phyloP scores from a whole-genome alignment of 176 grass and related monocot genomes.

The Triticum monococcum region DNA sequence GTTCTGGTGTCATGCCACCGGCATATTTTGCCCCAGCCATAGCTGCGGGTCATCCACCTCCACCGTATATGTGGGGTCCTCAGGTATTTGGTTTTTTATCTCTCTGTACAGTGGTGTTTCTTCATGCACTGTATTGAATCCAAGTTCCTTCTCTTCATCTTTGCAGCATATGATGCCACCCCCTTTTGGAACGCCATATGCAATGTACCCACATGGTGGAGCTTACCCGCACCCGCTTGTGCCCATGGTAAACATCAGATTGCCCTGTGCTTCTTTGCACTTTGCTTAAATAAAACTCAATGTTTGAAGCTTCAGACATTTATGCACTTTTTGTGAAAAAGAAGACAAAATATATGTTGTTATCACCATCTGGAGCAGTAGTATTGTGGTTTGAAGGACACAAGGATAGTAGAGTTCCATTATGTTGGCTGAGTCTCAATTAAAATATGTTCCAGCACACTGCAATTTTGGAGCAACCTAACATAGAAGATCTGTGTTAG shows the following conservation, averaged over 20 bases:
- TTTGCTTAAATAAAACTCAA: slow-evolving; percentile 3
- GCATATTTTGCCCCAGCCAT: slow-evolving; percentile 68
- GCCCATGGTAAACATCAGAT: slow-evolving; percentile 61
- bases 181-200: slow-evolving; percentile 72
- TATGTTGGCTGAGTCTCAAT: not conserved
- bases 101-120: slow-evolving; percentile 3
- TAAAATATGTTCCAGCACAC: not conserved
- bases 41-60: slow-evolving; percentile 70
- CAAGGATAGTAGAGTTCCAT: not conserved
- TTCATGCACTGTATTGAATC: slow-evolving; percentile 15
- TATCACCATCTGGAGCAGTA: not conserved
- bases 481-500: too few relatives aligned
- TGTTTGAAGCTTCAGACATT: not conserved
- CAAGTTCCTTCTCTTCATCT: not conserved
- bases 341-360: not conserved
- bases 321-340: not conserved
- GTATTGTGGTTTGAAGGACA: not conserved
- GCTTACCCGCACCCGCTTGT: slow-evolving; percentile 62
- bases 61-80: slow-evolving; percentile 86
- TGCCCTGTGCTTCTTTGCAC: not conserved
- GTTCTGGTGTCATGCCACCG: slow-evolving; percentile 67
- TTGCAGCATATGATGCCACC: slow-evolving; percentile 72
- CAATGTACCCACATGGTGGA: slow-evolving; percentile 74
- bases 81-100: slow-evolving; percentile 54
- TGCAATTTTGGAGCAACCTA: not conserved